Evolutionary conservation across 176 grass and related monocot species (phyloP), one percentile per base, ranked within the genome.

Genomic region (Triticum timopheevii): DNA sequence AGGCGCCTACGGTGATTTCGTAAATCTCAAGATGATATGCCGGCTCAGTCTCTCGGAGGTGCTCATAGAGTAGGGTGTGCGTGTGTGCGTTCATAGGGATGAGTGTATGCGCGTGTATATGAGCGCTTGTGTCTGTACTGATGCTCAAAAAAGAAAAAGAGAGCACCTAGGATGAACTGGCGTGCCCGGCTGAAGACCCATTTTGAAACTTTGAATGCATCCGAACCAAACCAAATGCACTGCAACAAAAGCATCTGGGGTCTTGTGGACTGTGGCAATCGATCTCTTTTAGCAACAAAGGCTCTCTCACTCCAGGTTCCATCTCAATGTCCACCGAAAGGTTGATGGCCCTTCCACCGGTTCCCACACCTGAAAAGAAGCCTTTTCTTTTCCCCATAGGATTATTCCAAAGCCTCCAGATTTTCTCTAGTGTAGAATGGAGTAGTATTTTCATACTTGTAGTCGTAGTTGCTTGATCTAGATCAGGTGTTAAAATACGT

Each of bases 381-480:
- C 7, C 61, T 83, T 77, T 63, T 75, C 61, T 83, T 82, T 63
- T 75, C 66, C 80, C 33, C 58, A 65, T 73, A 50, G 56, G 77
- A 81, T 65, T 65, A 81, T 65, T 52, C 69, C 8, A 74, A 76
- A 58, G 1, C 86, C 40, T 7, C 49, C 22, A 28, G 13, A 42
- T 59, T 31, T 42, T 36, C 15, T 58, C 17, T 58, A 49, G 13
- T 5, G 45, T 30, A 30, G 28, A 30, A 30, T 30, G 28, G 28
- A 30, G 28, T 30, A 30, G 28, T 30, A 30, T 30, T 30, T 30
- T 17, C 47, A 50, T 50, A 16, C 13, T 1, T 4, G 4, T 6
- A 50, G 13, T 16, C 24, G 64, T 45, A 1, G 20, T 4, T 65
- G 23, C 38, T 12, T 10, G 22, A 5, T 85, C 73, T 35, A 68